Evolutionary conservation across 495 filamentous ascomycete species (phyloP).

Genomic region (Collariella sp.): DNA sequence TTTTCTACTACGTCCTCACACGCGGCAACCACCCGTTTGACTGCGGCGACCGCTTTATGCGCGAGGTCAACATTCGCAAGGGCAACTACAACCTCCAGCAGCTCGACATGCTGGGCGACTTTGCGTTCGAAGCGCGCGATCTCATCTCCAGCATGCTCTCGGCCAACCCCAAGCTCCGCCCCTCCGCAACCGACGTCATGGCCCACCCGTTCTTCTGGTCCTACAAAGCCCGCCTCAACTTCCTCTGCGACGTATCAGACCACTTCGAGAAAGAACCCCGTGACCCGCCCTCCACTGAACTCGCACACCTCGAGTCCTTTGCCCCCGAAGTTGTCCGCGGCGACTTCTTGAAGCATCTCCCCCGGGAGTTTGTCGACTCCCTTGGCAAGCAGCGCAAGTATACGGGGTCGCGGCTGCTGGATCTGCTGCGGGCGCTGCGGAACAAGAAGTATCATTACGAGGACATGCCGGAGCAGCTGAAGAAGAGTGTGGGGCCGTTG

Average conservation of each 20-base stretch:
- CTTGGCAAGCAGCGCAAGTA: slow-evolving; percentile 95
- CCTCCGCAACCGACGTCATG: slow-evolving; percentile 68
- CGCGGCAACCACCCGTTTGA: slow-evolving; percentile 90
- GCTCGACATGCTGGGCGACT: slow-evolving; percentile 65
- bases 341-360: slow-evolving; percentile 72
- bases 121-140: slow-evolving; percentile 76
- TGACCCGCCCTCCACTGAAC: slow-evolving; percentile 61
- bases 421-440: slow-evolving; percentile 80
- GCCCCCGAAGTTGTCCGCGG: slow-evolving; percentile 31
- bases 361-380: slow-evolving; percentile 72
- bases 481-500: slow-evolving; percentile 67
- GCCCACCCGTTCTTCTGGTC: slow-evolving; percentile 96
- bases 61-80: slow-evolving; percentile 93
- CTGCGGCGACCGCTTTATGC: slow-evolving; percentile 83
- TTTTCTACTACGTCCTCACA: slow-evolving; percentile 94
- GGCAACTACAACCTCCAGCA: slow-evolving; percentile 64
- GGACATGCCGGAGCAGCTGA: slow-evolving; percentile 73
- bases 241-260: slow-evolving; percentile 89
- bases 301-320: slow-evolving; percentile 49
- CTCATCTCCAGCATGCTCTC: slow-evolving; percentile 77
- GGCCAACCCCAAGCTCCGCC: slow-evolving; percentile 58
- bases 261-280: slow-evolving; percentile 87
- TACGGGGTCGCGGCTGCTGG: slow-evolving; percentile 69
- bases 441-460: slow-evolving; percentile 96
- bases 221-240: slow-evolving; percentile 73